Percentiles rank a stretch among this genome's conserved stretches.
These are phyloP conservation scores for Telopea speciosissima DNA, from an alignment of 177 flowering plant genomes.

Conservation along the genomic window DNA sequence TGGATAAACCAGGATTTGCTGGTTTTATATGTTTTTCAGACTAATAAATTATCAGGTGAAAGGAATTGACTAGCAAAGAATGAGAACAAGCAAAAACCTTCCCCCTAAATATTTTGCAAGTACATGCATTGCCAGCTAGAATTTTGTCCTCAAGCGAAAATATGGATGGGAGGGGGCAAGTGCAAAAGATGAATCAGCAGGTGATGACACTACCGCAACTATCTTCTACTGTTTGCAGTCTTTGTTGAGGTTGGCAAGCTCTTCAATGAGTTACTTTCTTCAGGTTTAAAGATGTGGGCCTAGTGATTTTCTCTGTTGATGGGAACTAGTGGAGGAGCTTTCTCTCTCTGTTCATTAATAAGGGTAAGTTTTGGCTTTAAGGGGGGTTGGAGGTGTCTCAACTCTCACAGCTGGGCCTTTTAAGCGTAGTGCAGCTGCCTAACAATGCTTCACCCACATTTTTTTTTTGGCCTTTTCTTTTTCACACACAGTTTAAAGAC, in stretches of 20 bases:
- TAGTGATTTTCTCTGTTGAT: too few relatives aligned
- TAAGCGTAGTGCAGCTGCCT: too few relatives aligned
- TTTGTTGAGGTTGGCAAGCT: slow-evolving; percentile 67
- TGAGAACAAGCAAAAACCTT: background rate
- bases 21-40: background rate
- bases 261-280: slow-evolving; percentile 82
- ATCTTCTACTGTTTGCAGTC: slow-evolving; percentile 47
- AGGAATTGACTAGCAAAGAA: background rate
- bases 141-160: background rate
- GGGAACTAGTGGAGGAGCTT: too few relatives aligned
- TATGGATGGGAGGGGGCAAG: background rate
- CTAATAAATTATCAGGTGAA: background rate
- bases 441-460: too few relatives aligned
- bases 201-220: slow-evolving; percentile 9
- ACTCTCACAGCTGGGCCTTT: too few relatives aligned
- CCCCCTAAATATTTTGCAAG: background rate
- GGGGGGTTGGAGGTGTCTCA: too few relatives aligned
- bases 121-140: background rate
- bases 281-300: too few relatives aligned
- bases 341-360: too few relatives aligned
- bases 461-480: too few relatives aligned
- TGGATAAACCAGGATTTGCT: background rate
- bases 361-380: too few relatives aligned
- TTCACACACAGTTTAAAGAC: too few relatives aligned
- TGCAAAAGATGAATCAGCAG: background rate